Evolutionary conservation across 2,329 filamentous ascomycete species (phyloP).

Genomic region (Diaporthe sp.): DNA sequence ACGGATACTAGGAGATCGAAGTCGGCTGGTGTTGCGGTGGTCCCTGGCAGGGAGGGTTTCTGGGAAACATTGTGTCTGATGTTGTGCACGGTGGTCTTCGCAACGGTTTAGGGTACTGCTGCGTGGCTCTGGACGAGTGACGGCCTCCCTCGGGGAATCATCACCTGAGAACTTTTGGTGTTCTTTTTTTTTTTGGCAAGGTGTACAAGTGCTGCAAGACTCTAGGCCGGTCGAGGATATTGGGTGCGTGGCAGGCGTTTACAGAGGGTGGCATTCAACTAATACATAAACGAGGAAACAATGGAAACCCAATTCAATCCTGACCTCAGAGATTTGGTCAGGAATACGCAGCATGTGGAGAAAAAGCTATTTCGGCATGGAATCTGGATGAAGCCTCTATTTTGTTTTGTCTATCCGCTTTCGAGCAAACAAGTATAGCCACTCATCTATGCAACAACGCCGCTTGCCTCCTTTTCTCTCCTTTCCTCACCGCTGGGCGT

Average conservation of each 20-base stretch:
- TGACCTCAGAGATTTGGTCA: neutral
- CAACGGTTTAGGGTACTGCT: constrained; percentile 27
- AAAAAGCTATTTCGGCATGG: neutral
- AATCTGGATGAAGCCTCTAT: neutral
- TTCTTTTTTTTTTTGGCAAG: neutral
- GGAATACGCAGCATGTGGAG: neutral
- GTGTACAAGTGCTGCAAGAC: too few relatives aligned
- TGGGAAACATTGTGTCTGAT: constrained; percentile 30
- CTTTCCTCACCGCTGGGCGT: constrained; percentile 51
- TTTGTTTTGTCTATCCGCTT: constrained; percentile 25
- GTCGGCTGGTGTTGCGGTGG: constrained; percentile 34
- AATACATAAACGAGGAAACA: neutral
- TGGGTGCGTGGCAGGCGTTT: neutral
- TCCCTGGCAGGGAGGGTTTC: constrained; percentile 1
- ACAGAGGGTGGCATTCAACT: neutral
- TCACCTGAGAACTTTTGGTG: neutral
- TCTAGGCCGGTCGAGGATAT: neutral
- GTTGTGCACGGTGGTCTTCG: constrained; percentile 4
- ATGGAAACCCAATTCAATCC: neutral
- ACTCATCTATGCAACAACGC: constrained; percentile 52
- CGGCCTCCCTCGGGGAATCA: neutral
- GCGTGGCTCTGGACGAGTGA: constrained; percentile 15
- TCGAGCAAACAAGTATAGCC: neutral
- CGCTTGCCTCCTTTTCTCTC: constrained; percentile 54
- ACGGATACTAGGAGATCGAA: constrained; percentile 39